These are phyloP conservation scores for Candida parachauliodes DNA, from an alignment of 805 yeast genomes.

Conservation along the genomic window DNA sequence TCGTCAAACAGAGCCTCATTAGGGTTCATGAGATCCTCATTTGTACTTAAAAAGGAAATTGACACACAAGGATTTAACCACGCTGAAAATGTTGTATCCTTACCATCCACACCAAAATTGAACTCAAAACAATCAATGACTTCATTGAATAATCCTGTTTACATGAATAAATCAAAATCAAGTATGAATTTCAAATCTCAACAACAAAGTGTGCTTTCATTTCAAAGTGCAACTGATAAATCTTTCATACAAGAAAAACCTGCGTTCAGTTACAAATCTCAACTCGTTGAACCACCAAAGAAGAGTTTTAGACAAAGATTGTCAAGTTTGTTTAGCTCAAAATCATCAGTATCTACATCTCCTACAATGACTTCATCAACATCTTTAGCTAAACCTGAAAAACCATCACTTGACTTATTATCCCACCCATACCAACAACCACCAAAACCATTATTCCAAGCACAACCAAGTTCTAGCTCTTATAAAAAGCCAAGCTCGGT, in stretches of 20 bases:
- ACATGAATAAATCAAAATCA: conserved; percentile 1
- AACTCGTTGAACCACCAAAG: conserved; percentile 6
- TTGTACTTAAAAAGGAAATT: conserved; percentile 40
- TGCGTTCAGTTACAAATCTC: conserved; percentile 6
- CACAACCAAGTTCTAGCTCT: neutral
- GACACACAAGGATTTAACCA: conserved; percentile 27
- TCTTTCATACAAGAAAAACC: conserved; percentile 18
- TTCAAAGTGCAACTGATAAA: conserved; percentile 17
- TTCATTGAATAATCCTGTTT: conserved; percentile 3
- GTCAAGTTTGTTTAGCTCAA: conserved; percentile 4
- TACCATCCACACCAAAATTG: conserved; percentile 2
- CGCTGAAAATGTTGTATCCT: conserved; percentile 28
- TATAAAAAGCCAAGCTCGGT: conserved; percentile 4
- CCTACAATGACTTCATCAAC: neutral
- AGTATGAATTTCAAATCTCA: neutral
- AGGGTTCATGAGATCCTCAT: conserved; percentile 43
- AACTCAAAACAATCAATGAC: conserved; percentile 2
- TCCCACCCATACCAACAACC: neutral
- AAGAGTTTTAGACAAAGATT: conserved; percentile 6
- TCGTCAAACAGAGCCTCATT: conserved; percentile 28
- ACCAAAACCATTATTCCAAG: neutral
- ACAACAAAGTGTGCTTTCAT: conserved; percentile 1
- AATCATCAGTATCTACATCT: conserved; percentile 3
- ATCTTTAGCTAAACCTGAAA: conserved; percentile 1
- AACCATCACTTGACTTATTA: neutral